Conservation (phyloP, 2,329 filamentous ascomycete genomes). For the Geosmithia morbida region DNA sequence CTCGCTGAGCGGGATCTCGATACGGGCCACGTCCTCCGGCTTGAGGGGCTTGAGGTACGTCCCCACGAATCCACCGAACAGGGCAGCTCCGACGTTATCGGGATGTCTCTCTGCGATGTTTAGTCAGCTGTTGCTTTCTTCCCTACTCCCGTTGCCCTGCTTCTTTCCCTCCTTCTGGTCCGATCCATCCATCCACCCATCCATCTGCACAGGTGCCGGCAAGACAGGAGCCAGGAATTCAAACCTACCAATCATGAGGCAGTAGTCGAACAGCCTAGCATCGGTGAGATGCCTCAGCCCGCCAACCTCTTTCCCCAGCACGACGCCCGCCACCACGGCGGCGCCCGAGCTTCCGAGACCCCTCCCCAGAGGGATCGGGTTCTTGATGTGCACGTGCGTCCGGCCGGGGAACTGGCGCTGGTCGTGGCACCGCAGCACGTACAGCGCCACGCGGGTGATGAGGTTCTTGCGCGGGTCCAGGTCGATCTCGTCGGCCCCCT, state of each 20-base stretch:
- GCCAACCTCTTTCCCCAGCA: constrained; percentile 80
- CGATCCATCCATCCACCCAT: too few relatives aligned
- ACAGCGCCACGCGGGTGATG: constrained; percentile 85
- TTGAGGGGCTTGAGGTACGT: constrained; percentile 90
- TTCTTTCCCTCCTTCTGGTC: too few relatives aligned
- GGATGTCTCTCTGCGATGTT: constrained; percentile 87
- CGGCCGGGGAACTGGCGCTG: constrained; percentile 70
- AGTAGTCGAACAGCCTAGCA: constrained; percentile 84
- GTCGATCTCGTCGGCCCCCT: constrained; percentile 53
- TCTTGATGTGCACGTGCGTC: constrained; percentile 89
- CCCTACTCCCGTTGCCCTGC: too few relatives aligned
- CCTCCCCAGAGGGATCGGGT: constrained; percentile 84
- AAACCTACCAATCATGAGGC: constrained; percentile 95
- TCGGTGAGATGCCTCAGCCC: constrained; percentile 58
- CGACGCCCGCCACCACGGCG: constrained; percentile 89
- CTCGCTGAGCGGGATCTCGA: constrained; percentile 88
- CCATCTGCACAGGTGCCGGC: too few relatives aligned
- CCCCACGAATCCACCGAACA: constrained; percentile 93
- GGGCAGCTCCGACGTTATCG: constrained; percentile 86
- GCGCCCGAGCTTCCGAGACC: constrained; percentile 92
- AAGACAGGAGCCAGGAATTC: too few relatives aligned
- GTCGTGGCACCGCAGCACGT: constrained; percentile 85
- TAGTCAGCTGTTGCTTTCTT: too few relatives aligned
- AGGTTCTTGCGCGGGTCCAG: constrained; percentile 79
- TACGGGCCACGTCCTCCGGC: constrained; percentile 76